Evolutionary conservation across 179 eudicot genomes (phyloP).

Genomic region (Monotropa hypopitys): DNA sequence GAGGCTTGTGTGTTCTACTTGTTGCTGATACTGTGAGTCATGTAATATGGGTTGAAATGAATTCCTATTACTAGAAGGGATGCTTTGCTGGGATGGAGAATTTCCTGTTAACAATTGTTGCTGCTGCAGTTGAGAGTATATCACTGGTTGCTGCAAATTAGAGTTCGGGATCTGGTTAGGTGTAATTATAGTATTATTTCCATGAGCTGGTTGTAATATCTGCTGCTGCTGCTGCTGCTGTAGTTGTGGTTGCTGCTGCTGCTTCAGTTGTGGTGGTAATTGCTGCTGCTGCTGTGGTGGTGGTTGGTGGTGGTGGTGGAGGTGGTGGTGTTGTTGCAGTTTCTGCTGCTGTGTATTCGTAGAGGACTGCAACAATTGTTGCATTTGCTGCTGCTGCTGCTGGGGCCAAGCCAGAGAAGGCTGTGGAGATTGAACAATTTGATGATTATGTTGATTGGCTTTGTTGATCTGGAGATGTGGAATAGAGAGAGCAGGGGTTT

Average conservation of each 20-base stretch:
- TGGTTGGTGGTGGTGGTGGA: constrained; percentile 16
- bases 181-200: constrained; percentile 28
- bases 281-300: constrained; percentile 20
- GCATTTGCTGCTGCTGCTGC: constrained; percentile 27
- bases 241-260: constrained; percentile 21
- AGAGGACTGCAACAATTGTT: constrained; percentile 27
- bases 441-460: constrained; percentile 41
- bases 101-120: constrained; percentile 43
- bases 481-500: constrained; percentile 41
- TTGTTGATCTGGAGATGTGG: constrained; percentile 43
- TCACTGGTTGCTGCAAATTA: constrained; percentile 32
- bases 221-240: constrained; percentile 28
- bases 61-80: constrained; percentile 20
- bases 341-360: constrained; percentile 17
- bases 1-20: constrained; percentile 33
- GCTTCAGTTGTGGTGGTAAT: constrained; percentile 24
- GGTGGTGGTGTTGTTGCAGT: constrained; percentile 17
- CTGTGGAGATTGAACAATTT: constrained; percentile 37
- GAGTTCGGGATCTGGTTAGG: constrained; percentile 41
- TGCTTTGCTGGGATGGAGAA: constrained; percentile 35
- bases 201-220: constrained; percentile 27
- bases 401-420: constrained; percentile 26
- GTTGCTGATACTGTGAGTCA: constrained; percentile 75
- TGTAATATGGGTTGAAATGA: constrained; percentile 38
- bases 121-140: constrained; percentile 50